Percentiles rank a stretch among this genome's conserved stretches.
phyloP scores from a whole-genome alignment of 139 green algal species.

The Chlamydomonas sphaeroides region DNA sequence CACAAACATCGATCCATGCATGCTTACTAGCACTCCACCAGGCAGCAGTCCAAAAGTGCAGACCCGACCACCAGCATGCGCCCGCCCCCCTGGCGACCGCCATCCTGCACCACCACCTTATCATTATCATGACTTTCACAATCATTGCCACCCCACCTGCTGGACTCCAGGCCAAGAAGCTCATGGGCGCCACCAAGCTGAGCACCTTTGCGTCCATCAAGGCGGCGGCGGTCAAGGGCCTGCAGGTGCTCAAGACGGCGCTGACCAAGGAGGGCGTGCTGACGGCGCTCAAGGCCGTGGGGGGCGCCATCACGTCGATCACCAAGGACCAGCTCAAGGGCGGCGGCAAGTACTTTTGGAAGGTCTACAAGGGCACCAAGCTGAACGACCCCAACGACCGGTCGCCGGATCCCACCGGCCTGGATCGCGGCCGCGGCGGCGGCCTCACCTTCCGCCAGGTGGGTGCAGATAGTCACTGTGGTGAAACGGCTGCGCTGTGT shows the following conservation, averaged over 20 bases:
- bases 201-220: background rate
- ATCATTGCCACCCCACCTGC: too few relatives aligned
- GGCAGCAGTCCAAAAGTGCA: too few relatives aligned
- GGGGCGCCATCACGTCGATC: background rate
- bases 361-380: background rate
- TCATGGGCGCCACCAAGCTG: background rate
- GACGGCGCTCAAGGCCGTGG: background rate
- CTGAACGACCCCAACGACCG: background rate
- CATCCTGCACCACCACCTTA: too few relatives aligned
- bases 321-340: background rate
- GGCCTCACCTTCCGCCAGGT: background rate
- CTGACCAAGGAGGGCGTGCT: background rate
- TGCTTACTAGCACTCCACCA: too few relatives aligned
- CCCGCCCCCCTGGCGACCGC: too few relatives aligned
- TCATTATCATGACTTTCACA: too few relatives aligned
- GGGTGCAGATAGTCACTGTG: too few relatives aligned
- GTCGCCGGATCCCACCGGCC: background rate
- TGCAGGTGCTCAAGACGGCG: background rate
- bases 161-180: too few relatives aligned
- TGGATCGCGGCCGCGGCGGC: background rate
- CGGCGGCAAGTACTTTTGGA: background rate
- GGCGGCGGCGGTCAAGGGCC: too few relatives aligned
- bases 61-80: too few relatives aligned
- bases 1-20: too few relatives aligned
- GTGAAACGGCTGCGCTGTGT: too few relatives aligned